A percentile compares a stretch with the other conserved stretches of the same genome.
Evolutionary conservation across 139 green algal species (phyloP).

Genomic region (Dunaliella sp.): DNA sequence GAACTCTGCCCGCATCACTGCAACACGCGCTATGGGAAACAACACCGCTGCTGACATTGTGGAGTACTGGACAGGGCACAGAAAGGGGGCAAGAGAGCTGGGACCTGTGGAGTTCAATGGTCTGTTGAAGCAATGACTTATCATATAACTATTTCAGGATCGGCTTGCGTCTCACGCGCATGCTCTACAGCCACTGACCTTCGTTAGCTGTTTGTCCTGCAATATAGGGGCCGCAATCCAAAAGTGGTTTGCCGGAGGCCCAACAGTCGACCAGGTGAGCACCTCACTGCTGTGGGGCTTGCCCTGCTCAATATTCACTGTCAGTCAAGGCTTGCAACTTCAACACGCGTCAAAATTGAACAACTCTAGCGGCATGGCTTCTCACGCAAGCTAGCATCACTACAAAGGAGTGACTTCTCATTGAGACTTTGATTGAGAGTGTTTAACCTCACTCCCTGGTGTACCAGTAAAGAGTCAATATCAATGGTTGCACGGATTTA

Average conservation of each 20-base stretch:
- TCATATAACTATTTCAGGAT: too few relatives aligned
- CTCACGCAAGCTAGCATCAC: background rate
- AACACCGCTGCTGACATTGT: background rate
- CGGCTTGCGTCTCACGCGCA: too few relatives aligned
- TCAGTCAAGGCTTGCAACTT: too few relatives aligned
- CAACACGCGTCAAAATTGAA: too few relatives aligned
- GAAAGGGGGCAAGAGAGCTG: background rate
- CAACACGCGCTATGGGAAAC: background rate
- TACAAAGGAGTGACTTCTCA: background rate
- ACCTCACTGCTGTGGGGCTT: background rate
- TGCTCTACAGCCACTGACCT: too few relatives aligned
- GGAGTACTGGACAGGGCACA: background rate
- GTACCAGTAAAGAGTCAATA: too few relatives aligned
- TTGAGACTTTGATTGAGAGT: background rate
- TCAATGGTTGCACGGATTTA: background rate
- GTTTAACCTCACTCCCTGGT: too few relatives aligned
- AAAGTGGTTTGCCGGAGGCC: conserved; percentile 31
- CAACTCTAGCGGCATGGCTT: background rate
- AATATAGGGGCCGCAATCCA: background rate
- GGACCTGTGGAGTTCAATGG: background rate
- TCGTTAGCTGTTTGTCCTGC: too few relatives aligned
- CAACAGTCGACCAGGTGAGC: conserved; percentile 32
- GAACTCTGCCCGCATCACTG: too few relatives aligned
- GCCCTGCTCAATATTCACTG: too few relatives aligned
- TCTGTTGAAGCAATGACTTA: too few relatives aligned